Evolutionary conservation across 2,329 filamentous ascomycete genomes (phyloP).

Genomic region (Penicillium polonicum): DNA sequence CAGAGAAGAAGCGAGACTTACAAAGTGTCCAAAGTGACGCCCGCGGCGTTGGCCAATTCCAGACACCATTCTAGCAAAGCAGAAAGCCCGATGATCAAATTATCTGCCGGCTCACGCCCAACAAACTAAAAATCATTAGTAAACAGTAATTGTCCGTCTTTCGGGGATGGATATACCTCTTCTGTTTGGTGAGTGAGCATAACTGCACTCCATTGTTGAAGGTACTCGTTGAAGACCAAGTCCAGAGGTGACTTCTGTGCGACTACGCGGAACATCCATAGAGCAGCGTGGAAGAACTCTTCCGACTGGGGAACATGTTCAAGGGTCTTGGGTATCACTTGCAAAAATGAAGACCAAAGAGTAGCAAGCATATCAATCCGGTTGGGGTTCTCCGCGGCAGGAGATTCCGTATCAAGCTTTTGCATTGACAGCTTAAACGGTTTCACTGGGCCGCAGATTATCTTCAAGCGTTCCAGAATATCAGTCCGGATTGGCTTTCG

Average conservation of each 20-base stretch:
- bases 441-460: constrained; percentile 37
- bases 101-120: constrained; percentile 46
- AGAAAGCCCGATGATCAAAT: constrained; percentile 45
- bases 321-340: constrained; percentile 42
- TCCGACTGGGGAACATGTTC: constrained; percentile 40
- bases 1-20: constrained; percentile 17
- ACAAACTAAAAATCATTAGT: constrained; percentile 41
- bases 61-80: constrained; percentile 45
- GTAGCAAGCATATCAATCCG: constrained; percentile 43
- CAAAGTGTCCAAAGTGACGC: constrained; percentile 37
- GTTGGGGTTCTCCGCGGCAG: constrained; percentile 28
- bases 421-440: constrained; percentile 30
- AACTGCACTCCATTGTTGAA: constrained; percentile 44
- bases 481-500: constrained; percentile 40
- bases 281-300: constrained; percentile 48
- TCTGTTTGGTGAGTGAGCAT: constrained; percentile 45
- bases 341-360: constrained; percentile 47
- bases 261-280: constrained; percentile 45
- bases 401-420: constrained; percentile 14
- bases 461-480: constrained; percentile 40
- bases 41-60: constrained; percentile 37
- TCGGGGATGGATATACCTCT: constrained; percentile 34
- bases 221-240: constrained; percentile 41
- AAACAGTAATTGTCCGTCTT: neutral
- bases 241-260: constrained; percentile 40